Evolutionary conservation across 495 filamentous ascomycete genomes (phyloP).

Genomic region (Aspergillus homomorphus): DNA sequence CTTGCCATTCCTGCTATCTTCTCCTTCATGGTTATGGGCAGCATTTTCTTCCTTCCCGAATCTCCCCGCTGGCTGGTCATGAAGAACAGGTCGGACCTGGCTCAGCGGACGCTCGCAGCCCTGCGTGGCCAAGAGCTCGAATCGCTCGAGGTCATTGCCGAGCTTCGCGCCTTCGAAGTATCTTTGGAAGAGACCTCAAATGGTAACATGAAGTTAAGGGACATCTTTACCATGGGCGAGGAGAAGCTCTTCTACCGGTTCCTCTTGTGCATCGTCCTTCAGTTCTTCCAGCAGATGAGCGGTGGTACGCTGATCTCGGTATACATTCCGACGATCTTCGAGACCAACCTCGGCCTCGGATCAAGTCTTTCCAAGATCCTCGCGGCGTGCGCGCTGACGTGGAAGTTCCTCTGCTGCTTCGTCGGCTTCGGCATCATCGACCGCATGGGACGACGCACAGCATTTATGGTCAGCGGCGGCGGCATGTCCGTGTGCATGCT

Average conservation of each 20-base stretch:
- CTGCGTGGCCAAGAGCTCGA: slow-evolving; percentile 28
- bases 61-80: slow-evolving; percentile 58
- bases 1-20: slow-evolving; percentile 55
- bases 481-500: slow-evolving; percentile 29
- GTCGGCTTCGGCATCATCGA: slow-evolving; percentile 24
- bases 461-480: slow-evolving; percentile 31
- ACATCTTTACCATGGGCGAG: slow-evolving; percentile 17
- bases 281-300: slow-evolving; percentile 28
- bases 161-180: slow-evolving; percentile 33
- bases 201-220: slow-evolving; percentile 8
- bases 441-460: slow-evolving; percentile 23
- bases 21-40: slow-evolving; percentile 53
- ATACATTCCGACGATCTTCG: slow-evolving; percentile 22
- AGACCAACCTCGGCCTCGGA: slow-evolving; percentile 18
- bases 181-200: slow-evolving; percentile 29
- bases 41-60: slow-evolving; percentile 58
- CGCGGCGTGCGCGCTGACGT: slow-evolving; percentile 35
- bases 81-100: slow-evolving; percentile 48
- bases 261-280: slow-evolving; percentile 25
- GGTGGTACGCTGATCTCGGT: slow-evolving; percentile 20
- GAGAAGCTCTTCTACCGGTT: slow-evolving; percentile 22
- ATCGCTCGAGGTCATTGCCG: slow-evolving; percentile 23
- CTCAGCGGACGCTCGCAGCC: slow-evolving; percentile 33
- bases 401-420: slow-evolving; percentile 40
- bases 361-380: slow-evolving; percentile 17